These are phyloP conservation scores for Pseudozyma tsukubaensis DNA, from an alignment of 1,284 basidiomycete genomes.

Conservation along the genomic window DNA sequence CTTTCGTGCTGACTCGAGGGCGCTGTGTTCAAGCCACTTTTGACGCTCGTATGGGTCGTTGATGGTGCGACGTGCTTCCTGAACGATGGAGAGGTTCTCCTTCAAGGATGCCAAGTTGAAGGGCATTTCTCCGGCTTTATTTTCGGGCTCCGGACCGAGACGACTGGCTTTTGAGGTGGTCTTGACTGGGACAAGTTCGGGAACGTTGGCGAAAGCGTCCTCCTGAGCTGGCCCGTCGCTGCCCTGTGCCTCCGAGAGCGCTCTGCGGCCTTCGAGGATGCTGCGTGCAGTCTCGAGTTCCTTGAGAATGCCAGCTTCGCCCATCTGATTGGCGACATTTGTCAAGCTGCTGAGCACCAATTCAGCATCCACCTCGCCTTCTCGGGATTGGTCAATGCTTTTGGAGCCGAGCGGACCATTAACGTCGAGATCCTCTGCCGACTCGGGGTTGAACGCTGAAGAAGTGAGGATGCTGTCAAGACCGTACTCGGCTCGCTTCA, in stretches of 20 bases:
- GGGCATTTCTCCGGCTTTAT: conserved; percentile 45
- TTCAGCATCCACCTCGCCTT: conserved; percentile 46
- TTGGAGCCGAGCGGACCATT: conserved; percentile 36
- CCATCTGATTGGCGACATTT: conserved; percentile 45
- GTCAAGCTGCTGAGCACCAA: conserved; percentile 40
- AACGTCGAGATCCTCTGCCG: conserved; percentile 37
- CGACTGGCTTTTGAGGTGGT: conserved; percentile 38
- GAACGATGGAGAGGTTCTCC: conserved; percentile 61
- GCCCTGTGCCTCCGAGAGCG: conserved; percentile 28
- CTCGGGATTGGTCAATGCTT: conserved; percentile 39
- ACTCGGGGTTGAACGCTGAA: conserved; percentile 44
- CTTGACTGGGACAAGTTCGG: conserved; percentile 56
- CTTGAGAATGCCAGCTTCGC: conserved; percentile 42
- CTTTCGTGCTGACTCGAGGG: conserved; percentile 63
- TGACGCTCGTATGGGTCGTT: conserved; percentile 64
- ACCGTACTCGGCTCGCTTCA: conserved; percentile 36
- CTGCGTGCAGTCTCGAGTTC: conserved; percentile 50
- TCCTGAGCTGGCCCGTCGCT: conserved; percentile 7
- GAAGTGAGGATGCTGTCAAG: conserved; percentile 57
- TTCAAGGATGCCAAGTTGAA: conserved; percentile 62
- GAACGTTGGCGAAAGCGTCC: conserved; percentile 29
- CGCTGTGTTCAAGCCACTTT: conserved; percentile 66
- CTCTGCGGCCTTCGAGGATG: conserved; percentile 43
- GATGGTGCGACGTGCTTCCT: conserved; percentile 51
- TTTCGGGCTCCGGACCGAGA: conserved; percentile 32